phyloP scores from a whole-genome alignment of 2,329 filamentous ascomycete genomes.

The Claviceps sp. region DNA sequence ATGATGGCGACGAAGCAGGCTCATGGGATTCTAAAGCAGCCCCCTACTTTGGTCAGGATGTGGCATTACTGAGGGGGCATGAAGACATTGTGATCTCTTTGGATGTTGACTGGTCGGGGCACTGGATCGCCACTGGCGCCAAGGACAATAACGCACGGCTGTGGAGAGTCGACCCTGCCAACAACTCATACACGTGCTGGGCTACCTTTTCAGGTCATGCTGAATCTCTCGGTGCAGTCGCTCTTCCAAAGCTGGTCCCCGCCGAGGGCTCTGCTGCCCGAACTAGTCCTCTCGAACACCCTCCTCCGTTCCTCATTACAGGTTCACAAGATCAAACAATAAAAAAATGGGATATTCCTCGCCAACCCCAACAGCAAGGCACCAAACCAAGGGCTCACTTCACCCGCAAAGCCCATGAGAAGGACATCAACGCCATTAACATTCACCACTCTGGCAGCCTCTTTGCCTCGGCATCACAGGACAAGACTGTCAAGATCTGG shows the following conservation, averaged over 20 bases:
- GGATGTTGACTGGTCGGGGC: slow-evolving; percentile 90
- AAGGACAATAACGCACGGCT: slow-evolving; percentile 92
- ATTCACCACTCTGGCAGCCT: slow-evolving; percentile 60
- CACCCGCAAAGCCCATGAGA: slow-evolving; percentile 93
- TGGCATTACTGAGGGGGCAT: slow-evolving; percentile 76
- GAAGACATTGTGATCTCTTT: slow-evolving; percentile 92
- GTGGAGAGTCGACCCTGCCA: slow-evolving; percentile 72
- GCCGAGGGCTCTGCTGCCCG: slow-evolving; percentile 55
- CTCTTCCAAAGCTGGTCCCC: slow-evolving; percentile 60
- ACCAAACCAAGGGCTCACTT: slow-evolving; percentile 54
- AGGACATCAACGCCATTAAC: slow-evolving; percentile 94
- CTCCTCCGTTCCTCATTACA: slow-evolving; percentile 74
- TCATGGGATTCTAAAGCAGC: slow-evolving; percentile 12
- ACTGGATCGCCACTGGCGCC: slow-evolving; percentile 90
- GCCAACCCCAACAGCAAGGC: slow-evolving; percentile 28
- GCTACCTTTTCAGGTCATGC: slow-evolving; percentile 81
- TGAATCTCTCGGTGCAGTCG: slow-evolving; percentile 83
- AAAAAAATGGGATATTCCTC: slow-evolving; percentile 80
- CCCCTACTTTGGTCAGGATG: slow-evolving; percentile 77
- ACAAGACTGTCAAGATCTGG: slow-evolving; percentile 95
- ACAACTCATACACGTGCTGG: slow-evolving; percentile 64
- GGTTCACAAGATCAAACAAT: slow-evolving; percentile 92
- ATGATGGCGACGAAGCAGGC: slow-evolving; percentile 11
- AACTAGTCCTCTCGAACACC: slow-evolving; percentile 61
- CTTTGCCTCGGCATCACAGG: slow-evolving; percentile 93